phyloP scores from a whole-genome alignment of 176 grass and related monocot genomes.

The Guadua angustifolia region DNA sequence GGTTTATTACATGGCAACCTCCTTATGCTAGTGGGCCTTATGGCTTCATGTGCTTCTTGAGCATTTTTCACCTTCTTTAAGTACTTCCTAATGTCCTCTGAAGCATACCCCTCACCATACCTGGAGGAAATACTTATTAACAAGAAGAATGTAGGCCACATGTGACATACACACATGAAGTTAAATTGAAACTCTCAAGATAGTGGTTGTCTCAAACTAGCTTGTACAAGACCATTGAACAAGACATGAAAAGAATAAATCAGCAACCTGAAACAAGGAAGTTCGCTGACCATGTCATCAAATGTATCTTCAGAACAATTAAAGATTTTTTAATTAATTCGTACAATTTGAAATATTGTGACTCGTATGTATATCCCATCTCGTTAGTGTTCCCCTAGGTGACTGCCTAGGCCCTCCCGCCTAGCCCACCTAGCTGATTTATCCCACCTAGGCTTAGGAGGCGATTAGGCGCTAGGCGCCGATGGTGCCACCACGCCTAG shows the following conservation, averaged over 20 bases:
- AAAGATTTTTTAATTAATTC: neutral
- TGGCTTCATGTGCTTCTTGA: slow-evolving; percentile 99
- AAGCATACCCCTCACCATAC: slow-evolving; percentile 72
- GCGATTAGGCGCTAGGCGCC: too few relatives aligned
- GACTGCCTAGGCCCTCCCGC: too few relatives aligned
- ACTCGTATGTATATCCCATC: neutral
- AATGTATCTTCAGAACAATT: slow-evolving; percentile 27
- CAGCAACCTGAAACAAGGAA: slow-evolving; percentile 25
- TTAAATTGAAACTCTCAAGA: slow-evolving; percentile 19
- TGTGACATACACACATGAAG: slow-evolving; percentile 20
- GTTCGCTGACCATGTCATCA: slow-evolving; percentile 20
- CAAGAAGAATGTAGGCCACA: slow-evolving; percentile 20
- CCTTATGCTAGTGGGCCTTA: slow-evolving; percentile 91
- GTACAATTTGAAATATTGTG: slow-evolving; percentile 18
- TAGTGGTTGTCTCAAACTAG: slow-evolving; percentile 28
- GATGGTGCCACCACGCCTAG: too few relatives aligned
- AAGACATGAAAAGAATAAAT: slow-evolving; percentile 16
- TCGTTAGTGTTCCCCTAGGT: too few relatives aligned
- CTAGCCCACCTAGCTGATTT: too few relatives aligned
- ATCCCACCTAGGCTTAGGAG: too few relatives aligned
- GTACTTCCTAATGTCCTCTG: slow-evolving; percentile 70
- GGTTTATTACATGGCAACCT: slow-evolving; percentile 90
- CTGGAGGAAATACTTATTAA: slow-evolving; percentile 56
- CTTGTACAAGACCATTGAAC: neutral
- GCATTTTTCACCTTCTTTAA: slow-evolving; percentile 97